These are phyloP conservation scores for Cryptomeria japonica DNA, from an alignment of 75 land plant species.

Conservation along the genomic window DNA sequence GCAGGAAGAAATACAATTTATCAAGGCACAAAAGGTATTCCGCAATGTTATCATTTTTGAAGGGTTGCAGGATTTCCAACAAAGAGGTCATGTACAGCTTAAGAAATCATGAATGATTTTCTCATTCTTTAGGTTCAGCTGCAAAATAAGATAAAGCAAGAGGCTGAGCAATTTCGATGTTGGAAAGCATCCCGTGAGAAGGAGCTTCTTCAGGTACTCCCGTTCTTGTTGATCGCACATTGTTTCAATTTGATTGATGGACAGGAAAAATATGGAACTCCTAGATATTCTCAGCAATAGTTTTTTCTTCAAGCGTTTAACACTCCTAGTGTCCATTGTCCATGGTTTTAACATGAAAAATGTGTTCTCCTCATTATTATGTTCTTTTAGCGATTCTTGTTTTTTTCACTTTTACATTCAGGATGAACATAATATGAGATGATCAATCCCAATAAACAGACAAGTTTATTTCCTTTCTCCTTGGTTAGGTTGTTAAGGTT, in stretches of 20 bases:
- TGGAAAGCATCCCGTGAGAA: slow-evolving; percentile 98
- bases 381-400: background rate
- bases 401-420: background rate
- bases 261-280: background rate
- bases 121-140: slow-evolving; percentile 79
- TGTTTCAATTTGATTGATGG: background rate
- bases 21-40: slow-evolving; percentile 83
- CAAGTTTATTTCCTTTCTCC: background rate
- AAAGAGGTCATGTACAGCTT: background rate
- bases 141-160: slow-evolving; percentile 97
- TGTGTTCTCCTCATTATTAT: background rate
- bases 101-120: background rate
- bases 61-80: background rate
- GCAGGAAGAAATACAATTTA: slow-evolving; percentile 90
- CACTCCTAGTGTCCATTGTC: background rate
- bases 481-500: background rate
- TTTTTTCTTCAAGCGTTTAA: background rate
- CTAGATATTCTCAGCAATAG: background rate
- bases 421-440: background rate
- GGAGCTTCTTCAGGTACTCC: slow-evolving; percentile 91
- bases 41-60: background rate
- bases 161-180: slow-evolving; percentile 89
- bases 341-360: background rate
- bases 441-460: background rate
- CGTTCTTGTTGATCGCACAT: background rate